Evolutionary conservation across 495 filamentous ascomycete species (phyloP).

Genomic region (Aspergillus saccharolyticus): DNA sequence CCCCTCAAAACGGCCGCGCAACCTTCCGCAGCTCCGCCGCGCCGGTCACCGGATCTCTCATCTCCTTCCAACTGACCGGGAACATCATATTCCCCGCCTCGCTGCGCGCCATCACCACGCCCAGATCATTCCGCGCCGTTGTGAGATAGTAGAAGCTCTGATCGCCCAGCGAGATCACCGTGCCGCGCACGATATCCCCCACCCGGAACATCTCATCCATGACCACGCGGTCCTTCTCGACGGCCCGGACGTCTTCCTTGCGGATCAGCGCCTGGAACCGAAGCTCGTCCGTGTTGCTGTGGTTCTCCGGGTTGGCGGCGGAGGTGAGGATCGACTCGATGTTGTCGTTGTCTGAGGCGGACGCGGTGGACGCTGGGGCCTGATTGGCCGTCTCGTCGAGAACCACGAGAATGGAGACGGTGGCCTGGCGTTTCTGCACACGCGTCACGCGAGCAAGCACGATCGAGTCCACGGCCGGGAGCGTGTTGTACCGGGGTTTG

Average conservation of each 20-base stretch:
- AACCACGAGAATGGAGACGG: slow-evolving; percentile 75
- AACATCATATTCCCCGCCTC: slow-evolving; percentile 85
- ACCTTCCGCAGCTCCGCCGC: slow-evolving; percentile 80
- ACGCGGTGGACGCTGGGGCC: slow-evolving; percentile 37
- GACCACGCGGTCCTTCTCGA: slow-evolving; percentile 91
- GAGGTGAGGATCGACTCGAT: slow-evolving; percentile 41
- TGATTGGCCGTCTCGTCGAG: slow-evolving; percentile 42
- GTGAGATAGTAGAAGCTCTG: slow-evolving; percentile 89
- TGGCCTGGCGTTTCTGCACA: slow-evolving; percentile 75
- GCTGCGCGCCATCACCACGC: slow-evolving; percentile 90
- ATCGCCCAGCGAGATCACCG: slow-evolving; percentile 88
- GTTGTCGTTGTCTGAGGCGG: slow-evolving; percentile 46
- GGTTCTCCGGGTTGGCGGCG: slow-evolving; percentile 42
- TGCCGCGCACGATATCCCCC: slow-evolving; percentile 85
- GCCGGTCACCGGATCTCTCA: slow-evolving; percentile 78
- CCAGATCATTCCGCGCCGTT: slow-evolving; percentile 84
- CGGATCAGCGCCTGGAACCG: slow-evolving; percentile 52
- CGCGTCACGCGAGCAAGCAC: slow-evolving; percentile 83
- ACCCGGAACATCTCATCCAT: slow-evolving; percentile 88
- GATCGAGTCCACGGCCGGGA: slow-evolving; percentile 72
- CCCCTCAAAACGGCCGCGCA: slow-evolving; percentile 78
- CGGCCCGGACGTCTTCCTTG: slow-evolving; percentile 85
- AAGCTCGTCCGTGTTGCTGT: slow-evolving; percentile 44
- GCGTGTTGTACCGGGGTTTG: slow-evolving; percentile 55
- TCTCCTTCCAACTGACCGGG: slow-evolving; percentile 92